Percentiles rank a stretch among this genome's conserved stretches.
phyloP scores from a whole-genome alignment of 2,329 filamentous ascomycete genomes.

The Ophiostoma australiae region DNA sequence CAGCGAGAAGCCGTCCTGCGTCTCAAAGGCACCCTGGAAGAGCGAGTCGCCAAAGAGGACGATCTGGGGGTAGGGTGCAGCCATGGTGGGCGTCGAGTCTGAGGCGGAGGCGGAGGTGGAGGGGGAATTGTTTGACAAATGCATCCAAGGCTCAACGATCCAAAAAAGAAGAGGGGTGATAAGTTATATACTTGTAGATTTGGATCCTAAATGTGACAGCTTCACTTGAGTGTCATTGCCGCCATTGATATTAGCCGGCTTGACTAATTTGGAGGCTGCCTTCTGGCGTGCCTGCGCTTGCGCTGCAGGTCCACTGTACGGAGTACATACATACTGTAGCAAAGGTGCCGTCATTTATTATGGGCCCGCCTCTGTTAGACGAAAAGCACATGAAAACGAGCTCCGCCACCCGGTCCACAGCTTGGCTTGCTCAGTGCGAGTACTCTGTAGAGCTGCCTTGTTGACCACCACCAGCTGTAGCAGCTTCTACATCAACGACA shows the following conservation, averaged over 20 bases:
- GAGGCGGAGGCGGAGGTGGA: not conserved
- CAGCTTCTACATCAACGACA: not conserved
- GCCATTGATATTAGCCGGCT: conserved; percentile 1
- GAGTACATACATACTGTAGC: no score
- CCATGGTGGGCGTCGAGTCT: conserved; percentile 22
- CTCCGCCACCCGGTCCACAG: not conserved
- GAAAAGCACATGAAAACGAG: not conserved
- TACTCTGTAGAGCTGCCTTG: not conserved
- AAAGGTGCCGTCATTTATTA: not conserved
- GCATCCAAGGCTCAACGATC: not conserved
- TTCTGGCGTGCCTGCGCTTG: not conserved
- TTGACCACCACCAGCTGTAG: not conserved
- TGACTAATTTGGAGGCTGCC: not conserved
- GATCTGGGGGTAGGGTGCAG: conserved; percentile 61
- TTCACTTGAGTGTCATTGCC: not conserved
- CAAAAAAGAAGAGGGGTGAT: not conserved
- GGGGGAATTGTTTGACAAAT: not conserved
- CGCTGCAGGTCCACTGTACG: not conserved
- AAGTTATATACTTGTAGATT: not conserved
- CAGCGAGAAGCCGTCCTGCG: conserved; percentile 67
- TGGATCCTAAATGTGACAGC: not conserved
- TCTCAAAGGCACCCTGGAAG: conserved; percentile 61
- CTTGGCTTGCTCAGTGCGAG: not conserved
- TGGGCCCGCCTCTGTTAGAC: not conserved
- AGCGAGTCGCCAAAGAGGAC: conserved; percentile 90